These are phyloP conservation scores for Aspergillus leporis DNA, from an alignment of 495 filamentous ascomycete species.

Conservation along the genomic window DNA sequence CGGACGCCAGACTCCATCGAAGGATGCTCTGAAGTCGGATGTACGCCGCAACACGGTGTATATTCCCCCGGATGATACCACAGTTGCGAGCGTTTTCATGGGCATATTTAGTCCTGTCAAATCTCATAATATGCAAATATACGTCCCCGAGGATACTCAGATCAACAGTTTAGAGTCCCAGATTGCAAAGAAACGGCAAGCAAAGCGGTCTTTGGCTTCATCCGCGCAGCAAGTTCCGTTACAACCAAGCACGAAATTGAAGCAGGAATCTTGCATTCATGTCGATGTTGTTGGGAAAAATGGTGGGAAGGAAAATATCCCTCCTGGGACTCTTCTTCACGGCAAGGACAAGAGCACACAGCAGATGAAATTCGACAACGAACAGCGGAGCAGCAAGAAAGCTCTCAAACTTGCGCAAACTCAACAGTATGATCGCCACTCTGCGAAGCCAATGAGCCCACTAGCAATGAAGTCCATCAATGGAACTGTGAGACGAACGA, in stretches of 20 bases:
- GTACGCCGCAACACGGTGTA: constrained; percentile 41
- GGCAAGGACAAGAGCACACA: constrained; percentile 20
- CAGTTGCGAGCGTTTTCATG: constrained; percentile 45
- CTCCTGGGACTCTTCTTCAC: constrained; percentile 31
- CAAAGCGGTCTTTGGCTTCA: constrained; percentile 28
- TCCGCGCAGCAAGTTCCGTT: constrained; percentile 36
- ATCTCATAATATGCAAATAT: constrained; percentile 12
- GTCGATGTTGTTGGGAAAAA: constrained; percentile 43
- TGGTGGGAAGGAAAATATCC: constrained; percentile 51
- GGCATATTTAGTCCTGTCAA: constrained; percentile 40
- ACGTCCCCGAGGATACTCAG: constrained; percentile 20
- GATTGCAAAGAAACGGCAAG: constrained; percentile 28
- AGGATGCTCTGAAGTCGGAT: constrained; percentile 28
- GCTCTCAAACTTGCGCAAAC: not conserved
- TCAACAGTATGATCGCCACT: not conserved
- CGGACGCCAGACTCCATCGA: not conserved
- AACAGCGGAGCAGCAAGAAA: not conserved
- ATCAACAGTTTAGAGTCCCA: constrained; percentile 28
- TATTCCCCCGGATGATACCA: constrained; percentile 43
- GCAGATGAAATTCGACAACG: constrained; percentile 10
- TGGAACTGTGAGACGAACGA: not conserved
- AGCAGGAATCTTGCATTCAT: constrained; percentile 30
- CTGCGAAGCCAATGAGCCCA: constrained; percentile 6
- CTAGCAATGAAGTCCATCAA: constrained; percentile 13
- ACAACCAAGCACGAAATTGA: constrained; percentile 33